These are phyloP conservation scores for Taiozyma sp. DNA, from an alignment of 1,139 yeast species.

Conservation along the genomic window DNA sequence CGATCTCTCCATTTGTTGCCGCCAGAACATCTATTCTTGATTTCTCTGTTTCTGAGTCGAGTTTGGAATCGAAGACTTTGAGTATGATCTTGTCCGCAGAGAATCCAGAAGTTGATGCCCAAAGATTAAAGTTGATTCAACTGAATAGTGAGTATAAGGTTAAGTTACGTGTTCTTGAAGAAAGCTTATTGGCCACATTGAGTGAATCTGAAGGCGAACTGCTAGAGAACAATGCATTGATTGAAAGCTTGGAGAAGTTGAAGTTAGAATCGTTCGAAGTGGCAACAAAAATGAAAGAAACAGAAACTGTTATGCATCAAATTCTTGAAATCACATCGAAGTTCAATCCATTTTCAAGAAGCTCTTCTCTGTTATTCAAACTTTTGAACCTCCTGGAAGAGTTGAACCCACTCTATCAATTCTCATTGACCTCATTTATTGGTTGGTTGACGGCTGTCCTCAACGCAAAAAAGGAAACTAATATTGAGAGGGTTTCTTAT, in stretches of 20 bases:
- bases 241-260: slow-evolving; percentile 57
- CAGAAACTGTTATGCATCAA: slow-evolving; percentile 47
- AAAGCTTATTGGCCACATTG: slow-evolving; percentile 53
- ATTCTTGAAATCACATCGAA: slow-evolving; percentile 44
- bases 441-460: slow-evolving; percentile 39
- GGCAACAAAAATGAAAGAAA: slow-evolving; percentile 48
- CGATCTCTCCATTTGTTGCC: slow-evolving; percentile 49
- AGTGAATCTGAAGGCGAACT: slow-evolving; percentile 57
- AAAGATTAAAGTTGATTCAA: slow-evolving; percentile 47
- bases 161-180: slow-evolving; percentile 53
- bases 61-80: slow-evolving; percentile 60
- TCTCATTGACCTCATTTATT: slow-evolving; percentile 47
- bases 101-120: slow-evolving; percentile 63
- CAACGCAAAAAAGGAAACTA: slow-evolving; percentile 3
- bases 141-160: slow-evolving; percentile 59
- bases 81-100: slow-evolving; percentile 51
- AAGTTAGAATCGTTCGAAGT: slow-evolving; percentile 60
- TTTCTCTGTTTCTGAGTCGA: slow-evolving; percentile 65
- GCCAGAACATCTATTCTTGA: slow-evolving; percentile 64
- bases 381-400: slow-evolving; percentile 39
- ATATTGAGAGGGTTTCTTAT: slow-evolving; percentile 20
- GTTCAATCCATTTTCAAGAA: slow-evolving; percentile 51
- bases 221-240: slow-evolving; percentile 60
- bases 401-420: slow-evolving; percentile 51
- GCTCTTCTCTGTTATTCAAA: slow-evolving; percentile 46